phyloP scores from a whole-genome alignment of 2,329 filamentous ascomycete genomes.

The Blumeria graminis region DNA sequence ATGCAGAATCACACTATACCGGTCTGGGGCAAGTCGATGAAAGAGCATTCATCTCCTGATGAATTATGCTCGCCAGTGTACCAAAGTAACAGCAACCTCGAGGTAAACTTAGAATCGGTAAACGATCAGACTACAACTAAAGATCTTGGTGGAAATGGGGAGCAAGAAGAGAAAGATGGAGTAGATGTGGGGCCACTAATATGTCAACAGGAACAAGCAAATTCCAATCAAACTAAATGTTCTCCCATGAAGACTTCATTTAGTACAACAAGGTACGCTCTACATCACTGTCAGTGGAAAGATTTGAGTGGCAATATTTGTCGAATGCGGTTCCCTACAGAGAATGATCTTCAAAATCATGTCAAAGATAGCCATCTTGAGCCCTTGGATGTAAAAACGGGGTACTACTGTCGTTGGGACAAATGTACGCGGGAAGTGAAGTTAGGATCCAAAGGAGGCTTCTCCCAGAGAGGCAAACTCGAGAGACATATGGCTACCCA shows the following conservation, averaged over 20 bases:
- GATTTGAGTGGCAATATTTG: constrained; percentile 4
- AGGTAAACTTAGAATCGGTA: not conserved
- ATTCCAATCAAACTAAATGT: not conserved
- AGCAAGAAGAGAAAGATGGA: not conserved
- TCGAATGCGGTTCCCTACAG: constrained; percentile 6
- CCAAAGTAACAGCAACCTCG: not conserved
- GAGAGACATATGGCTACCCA: constrained; percentile 41
- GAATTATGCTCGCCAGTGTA: not conserved
- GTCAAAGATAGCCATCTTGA: constrained; percentile 26
- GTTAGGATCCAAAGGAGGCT: constrained; percentile 19
- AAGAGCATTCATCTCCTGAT: not conserved
- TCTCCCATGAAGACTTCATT: not conserved
- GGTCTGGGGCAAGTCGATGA: not conserved
- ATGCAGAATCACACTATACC: constrained; percentile 9
- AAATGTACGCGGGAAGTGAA: constrained; percentile 23
- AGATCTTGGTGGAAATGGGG: not conserved
- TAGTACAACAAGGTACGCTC: constrained; percentile 1
- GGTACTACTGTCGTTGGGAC: constrained; percentile 31
- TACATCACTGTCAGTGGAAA: constrained; percentile 12
- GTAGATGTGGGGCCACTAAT: not conserved
- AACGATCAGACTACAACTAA: not conserved
- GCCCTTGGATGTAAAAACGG: constrained; percentile 20
- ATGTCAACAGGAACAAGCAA: not conserved
- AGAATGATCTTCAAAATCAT: constrained; percentile 30
- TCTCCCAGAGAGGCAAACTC: constrained; percentile 36